Base-by-base conservation (phyloP, 2,329 filamentous ascomycete species). In the Aureobasidium uvarum region DNA sequence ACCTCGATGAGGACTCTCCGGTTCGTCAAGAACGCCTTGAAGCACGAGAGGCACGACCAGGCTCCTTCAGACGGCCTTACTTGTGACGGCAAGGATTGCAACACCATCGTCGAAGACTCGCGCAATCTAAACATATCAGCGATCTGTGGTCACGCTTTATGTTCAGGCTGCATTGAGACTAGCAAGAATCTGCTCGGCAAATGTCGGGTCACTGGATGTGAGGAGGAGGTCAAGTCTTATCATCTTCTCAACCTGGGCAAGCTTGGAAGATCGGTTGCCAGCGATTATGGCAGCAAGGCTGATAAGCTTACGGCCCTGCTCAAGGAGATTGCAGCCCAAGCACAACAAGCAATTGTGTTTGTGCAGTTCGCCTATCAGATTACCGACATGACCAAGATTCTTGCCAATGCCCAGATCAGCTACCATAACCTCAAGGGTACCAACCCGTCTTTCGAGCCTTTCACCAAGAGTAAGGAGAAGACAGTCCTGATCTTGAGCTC, bases 401-500 rank as follows among this genome's bases (percentile, higher is more conserved):
- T 82, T 2, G 25, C 68, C 1, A 71, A 73, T 3, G 72, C 74
- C 2, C 31, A 59, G 2, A 72, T 36, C 0, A 56, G 48, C 0
- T n/a, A 56, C 45, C 18, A 25, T 25, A 25, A 4, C 25, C 25
- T 25, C 25, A 25, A 25, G 25, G 25, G 25, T 25, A 25, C 25
- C 25, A 25, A 25, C 25, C 25, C 25, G 25, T 25, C 25, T 45
- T 41, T 36, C n/a, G 16, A 23, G 14, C 2, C 20, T 13, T 50
- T 45, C 31, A 52, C 43, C 7, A 64, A 8, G 59, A 41, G 41
- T 1, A n/a, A 56, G 1, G 70, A 75, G 54, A 75, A 72, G 36
- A 83, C 81, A 60, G 83, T 86, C 0, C 75, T 89, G 5, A 76
- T 89, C 18, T 75, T 90, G 36, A 83, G 85, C 65, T 76, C 86